Evolutionary conservation across 306 rosid species (phyloP).

Genomic region (Amphicarpaea edgeworthii): DNA sequence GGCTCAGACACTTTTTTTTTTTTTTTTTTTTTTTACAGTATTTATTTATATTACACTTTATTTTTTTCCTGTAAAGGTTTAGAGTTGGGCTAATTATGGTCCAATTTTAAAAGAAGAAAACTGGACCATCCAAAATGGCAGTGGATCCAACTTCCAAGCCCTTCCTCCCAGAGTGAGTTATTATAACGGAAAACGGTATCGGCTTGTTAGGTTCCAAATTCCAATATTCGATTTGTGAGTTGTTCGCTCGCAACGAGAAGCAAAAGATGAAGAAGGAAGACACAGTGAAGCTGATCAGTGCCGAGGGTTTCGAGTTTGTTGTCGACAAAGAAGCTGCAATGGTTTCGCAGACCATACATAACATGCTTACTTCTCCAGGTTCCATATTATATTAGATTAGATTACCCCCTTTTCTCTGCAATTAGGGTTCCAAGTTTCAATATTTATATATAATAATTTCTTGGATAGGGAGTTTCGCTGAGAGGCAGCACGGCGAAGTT

Average conservation of each 20-base stretch:
- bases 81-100: too few relatives aligned
- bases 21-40: too few relatives aligned
- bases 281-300: slow-evolving; percentile 87
- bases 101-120: too few relatives aligned
- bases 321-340: slow-evolving; percentile 96
- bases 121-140: too few relatives aligned
- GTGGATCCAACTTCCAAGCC: too few relatives aligned
- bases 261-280: slow-evolving; percentile 84
- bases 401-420: neutral
- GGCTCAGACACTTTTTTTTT: too few relatives aligned
- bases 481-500: slow-evolving; percentile 81
- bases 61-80: too few relatives aligned
- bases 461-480: slow-evolving; percentile 83
- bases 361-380: slow-evolving; percentile 99
- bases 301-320: slow-evolving; percentile 94
- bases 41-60: too few relatives aligned
- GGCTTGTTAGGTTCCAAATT: too few relatives aligned
- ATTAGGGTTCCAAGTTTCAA: slow-evolving; percentile 42
- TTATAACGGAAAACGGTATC: too few relatives aligned
- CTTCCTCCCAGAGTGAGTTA: too few relatives aligned
- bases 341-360: slow-evolving; percentile 98
- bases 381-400: slow-evolving; percentile 55
- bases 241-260: neutral
- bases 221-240: neutral
- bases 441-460: neutral